Base-by-base conservation (phyloP, 129 eudicot species). In the Chrysanthemum lavandulifolium region DNA sequence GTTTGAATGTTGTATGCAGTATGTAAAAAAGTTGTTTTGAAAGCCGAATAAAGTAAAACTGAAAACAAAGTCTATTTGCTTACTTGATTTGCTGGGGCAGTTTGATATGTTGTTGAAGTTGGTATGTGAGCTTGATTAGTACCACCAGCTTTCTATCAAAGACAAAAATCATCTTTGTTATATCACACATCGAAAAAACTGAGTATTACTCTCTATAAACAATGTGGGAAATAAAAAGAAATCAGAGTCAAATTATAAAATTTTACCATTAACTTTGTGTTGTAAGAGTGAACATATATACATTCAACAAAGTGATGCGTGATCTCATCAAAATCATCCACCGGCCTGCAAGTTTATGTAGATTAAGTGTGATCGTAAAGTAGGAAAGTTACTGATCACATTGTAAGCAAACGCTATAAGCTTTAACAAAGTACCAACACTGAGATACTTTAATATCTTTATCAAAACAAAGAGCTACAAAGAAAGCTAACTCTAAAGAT, bases 251-350 rank as follows among this genome's bases (percentile, higher is more conserved):
- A 18, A 61, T 71, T 64, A 36, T 18, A 9, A 68, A 59, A 25
- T 61, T 65, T 40, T 84, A 92, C 96, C 94, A 82, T 71, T 36
- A 77, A 54, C 82, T 61, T 86, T 61, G 85, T 73, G 83, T 84
- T 83, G 87, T 80, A 72, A 74, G 76, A 47, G 81, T 92, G 96
- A 51, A 86, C 85, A 80, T 83, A 85, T 31, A 84, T 82, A 48
- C 96, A 92, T 75, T 89, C 94, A 50, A 85, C 75, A 71, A 88
- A 92, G 82, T 92, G 97, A 88, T 77, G 75, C 19, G 96, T 79
- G 50, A 92, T 80, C 80, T 92, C 97, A 73, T 89, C 84, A 69
- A 68, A 89, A 80, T 92, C 93, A 53, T 77, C 81, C 79, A 92
- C 82, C 7, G 96, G 89, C 86, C 97, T 92, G 89, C 65, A 82